Percentiles rank a stretch among this genome's conserved stretches.
phyloP scores from a whole-genome alignment of 2,329 filamentous ascomycete species.

The Colletotrichum agaves region DNA sequence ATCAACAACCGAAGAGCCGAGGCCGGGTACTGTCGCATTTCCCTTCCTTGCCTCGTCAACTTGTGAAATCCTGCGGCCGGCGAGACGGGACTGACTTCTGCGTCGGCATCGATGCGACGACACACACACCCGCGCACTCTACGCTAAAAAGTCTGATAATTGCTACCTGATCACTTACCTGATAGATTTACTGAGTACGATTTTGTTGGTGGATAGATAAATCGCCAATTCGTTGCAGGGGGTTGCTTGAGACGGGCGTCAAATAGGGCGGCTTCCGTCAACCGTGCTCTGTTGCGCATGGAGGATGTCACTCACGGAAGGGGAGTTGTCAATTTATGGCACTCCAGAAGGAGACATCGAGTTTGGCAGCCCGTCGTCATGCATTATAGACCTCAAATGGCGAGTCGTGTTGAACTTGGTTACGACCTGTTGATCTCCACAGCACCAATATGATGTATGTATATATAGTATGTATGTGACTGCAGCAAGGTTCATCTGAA shows the following conservation, averaged over 20 bases:
- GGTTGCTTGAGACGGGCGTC: background rate
- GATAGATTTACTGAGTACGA: background rate
- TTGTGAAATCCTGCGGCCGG: background rate
- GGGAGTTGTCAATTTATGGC: too few relatives aligned
- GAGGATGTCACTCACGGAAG: background rate
- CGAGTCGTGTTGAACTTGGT: too few relatives aligned
- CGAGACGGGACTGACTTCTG: background rate
- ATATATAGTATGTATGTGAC: too few relatives aligned
- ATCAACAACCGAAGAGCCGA: background rate
- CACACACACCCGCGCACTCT: background rate
- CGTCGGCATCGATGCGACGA: background rate
- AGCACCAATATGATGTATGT: too few relatives aligned
- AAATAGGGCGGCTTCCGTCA: background rate
- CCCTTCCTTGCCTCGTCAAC: background rate
- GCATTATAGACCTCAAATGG: too few relatives aligned
- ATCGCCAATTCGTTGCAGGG: background rate
- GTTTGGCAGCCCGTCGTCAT: too few relatives aligned
- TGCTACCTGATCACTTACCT: background rate
- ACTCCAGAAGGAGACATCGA: too few relatives aligned
- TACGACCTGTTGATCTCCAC: too few relatives aligned
- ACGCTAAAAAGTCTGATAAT: background rate
- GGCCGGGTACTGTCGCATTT: slow-evolving; percentile 11
- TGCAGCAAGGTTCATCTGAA: too few relatives aligned
- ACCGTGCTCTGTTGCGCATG: background rate
- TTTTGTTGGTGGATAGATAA: background rate